Percentiles rank a stretch among this genome's conserved stretches.
These are phyloP conservation scores for Calonectria crousiana DNA, from an alignment of 2,329 filamentous ascomycete species.

Conservation along the genomic window DNA sequence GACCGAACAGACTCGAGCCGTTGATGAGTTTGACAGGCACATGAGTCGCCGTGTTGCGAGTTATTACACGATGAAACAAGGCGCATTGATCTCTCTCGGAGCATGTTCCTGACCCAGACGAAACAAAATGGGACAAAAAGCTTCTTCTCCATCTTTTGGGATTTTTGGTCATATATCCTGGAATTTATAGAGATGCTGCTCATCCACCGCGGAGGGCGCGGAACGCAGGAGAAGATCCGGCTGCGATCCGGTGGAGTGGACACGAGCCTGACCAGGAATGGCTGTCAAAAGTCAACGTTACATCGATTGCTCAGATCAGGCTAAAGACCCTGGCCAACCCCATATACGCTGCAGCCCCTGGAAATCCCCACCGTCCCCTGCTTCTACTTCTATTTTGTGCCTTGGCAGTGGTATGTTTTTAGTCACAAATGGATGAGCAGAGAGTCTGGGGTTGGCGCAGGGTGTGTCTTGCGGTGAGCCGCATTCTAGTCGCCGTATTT, in stretches of 20 bases:
- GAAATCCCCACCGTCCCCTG: neutral
- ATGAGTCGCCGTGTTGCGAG: too few species aligned
- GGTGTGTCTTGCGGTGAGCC: neutral
- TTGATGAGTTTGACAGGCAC: neutral
- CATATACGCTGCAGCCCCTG: neutral
- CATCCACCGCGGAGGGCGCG: neutral
- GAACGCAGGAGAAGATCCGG: neutral
- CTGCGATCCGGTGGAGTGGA: neutral
- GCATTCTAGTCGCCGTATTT: neutral
- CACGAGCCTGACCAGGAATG: neutral
- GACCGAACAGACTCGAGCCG: neutral
- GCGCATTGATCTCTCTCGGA: neutral
- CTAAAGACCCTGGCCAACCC: neutral
- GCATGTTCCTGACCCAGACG: neutral
- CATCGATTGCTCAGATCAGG: neutral
- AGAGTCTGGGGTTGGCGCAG: neutral
- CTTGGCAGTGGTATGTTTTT: neutral
- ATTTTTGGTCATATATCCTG: neutral
- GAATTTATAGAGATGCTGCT: neutral
- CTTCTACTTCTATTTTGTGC: neutral
- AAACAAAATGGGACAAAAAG: neutral
- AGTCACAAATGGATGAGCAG: neutral
- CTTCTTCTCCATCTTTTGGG: neutral
- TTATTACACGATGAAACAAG: neutral
- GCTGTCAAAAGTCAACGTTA: neutral